phyloP scores from a whole-genome alignment of 1,139 yeast species.

The Ashbya aceris region DNA sequence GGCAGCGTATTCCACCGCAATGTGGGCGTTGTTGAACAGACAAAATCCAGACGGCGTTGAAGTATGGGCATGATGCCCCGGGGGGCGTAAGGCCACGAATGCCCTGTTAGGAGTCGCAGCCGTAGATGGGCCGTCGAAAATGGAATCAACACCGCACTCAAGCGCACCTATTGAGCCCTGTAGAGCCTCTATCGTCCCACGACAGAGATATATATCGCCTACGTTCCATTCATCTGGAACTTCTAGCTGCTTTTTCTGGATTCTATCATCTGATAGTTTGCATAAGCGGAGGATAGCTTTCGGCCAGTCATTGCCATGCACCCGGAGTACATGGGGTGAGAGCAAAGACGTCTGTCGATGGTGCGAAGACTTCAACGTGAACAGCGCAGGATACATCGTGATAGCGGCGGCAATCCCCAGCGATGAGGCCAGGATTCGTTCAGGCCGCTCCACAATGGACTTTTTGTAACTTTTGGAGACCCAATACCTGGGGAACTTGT shows the following conservation, averaged over 20 bases:
- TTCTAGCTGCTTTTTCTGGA: conserved; percentile 50
- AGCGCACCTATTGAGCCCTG: conserved; percentile 76
- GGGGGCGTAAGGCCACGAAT: conserved; percentile 69
- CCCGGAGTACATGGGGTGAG: conserved; percentile 51
- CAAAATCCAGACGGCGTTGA: conserved; percentile 85
- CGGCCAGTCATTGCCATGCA: conserved; percentile 78
- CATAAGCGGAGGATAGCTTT: conserved; percentile 50
- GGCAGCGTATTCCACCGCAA: conserved; percentile 73
- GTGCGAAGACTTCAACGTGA: conserved; percentile 39
- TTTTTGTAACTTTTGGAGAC: conserved; percentile 57
- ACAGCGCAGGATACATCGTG: conserved; percentile 57
- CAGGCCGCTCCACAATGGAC: conserved; percentile 79
- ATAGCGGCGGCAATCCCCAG: conserved; percentile 73
- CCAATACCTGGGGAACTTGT: conserved; percentile 71
- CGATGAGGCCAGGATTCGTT: conserved; percentile 64
- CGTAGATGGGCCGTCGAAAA: conserved; percentile 32
- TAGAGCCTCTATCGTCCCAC: conserved; percentile 60
- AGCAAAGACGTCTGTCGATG: conserved; percentile 19
- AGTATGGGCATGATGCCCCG: conserved; percentile 88
- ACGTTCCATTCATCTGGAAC: conserved; percentile 79
- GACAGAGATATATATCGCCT: conserved; percentile 71
- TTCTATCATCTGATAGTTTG: conserved; percentile 46
- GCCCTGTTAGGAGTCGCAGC: conserved; percentile 43
- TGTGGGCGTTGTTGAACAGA: conserved; percentile 70
- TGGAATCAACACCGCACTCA: conserved; percentile 60